phyloP scores from a whole-genome alignment of 495 filamentous ascomycete species.

The Aspergillus diversus region DNA sequence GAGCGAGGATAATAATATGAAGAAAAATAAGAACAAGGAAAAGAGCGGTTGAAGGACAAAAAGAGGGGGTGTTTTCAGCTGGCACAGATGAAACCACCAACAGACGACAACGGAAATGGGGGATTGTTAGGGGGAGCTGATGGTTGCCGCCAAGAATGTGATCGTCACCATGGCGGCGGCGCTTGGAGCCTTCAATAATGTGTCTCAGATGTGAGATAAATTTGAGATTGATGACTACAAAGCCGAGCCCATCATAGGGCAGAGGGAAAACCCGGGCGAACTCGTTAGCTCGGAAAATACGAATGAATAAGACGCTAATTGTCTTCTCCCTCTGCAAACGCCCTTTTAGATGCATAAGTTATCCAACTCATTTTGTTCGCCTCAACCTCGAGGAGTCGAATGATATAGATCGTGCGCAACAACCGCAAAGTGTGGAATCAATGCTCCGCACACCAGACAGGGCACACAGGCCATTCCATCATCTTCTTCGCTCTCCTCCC shows the following conservation, averaged over 20 bases:
- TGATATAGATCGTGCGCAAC: conserved; percentile 76
- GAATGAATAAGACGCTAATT: no score
- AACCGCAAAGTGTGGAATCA: conserved; percentile 73
- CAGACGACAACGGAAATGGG: neutral
- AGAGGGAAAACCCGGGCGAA: neutral
- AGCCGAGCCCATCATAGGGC: conserved; percentile 1
- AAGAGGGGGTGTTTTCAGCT: no score
- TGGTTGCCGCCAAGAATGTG: no score
- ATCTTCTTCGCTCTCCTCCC: conserved; percentile 46
- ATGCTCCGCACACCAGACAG: conserved; percentile 64
- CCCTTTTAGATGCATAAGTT: neutral
- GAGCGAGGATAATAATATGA: neutral
- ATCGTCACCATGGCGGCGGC: neutral
- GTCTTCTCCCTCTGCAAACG: no score
- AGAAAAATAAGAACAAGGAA: neutral
- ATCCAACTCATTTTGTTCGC: neutral
- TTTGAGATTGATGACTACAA: neutral
- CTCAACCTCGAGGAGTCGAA: conserved; percentile 22
- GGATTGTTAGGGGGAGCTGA: no score
- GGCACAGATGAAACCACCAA: neutral
- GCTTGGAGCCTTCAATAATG: neutral
- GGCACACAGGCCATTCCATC: conserved; percentile 41
- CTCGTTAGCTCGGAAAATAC: neutral
- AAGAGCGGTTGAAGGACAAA: neutral
- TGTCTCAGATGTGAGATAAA: neutral